phyloP scores from a whole-genome alignment of 192 early-diverging fungal genomes.

The Thamnidium elegans region DNA sequence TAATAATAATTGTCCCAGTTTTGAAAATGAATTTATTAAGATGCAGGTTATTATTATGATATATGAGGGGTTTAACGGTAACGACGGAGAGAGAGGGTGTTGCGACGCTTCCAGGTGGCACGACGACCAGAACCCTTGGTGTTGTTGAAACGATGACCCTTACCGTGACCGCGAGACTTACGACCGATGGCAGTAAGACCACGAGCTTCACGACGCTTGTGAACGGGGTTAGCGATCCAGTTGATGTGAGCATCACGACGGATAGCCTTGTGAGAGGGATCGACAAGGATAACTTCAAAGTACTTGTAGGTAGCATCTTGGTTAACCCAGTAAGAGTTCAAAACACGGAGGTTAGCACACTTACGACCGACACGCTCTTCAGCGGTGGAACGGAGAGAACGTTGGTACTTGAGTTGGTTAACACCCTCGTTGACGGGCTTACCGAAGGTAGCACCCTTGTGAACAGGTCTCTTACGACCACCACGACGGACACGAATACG shows the following conservation, averaged over 20 bases:
- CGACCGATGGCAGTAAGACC: conserved; percentile 95
- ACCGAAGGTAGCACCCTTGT: conserved; percentile 98
- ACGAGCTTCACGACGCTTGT: conserved; percentile 99
- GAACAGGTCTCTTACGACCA: conserved; percentile 94
- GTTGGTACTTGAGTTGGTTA: conserved; percentile 98
- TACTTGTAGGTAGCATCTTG: conserved; percentile 99
- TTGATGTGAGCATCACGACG: conserved; percentile 98
- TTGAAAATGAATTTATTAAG: neutral
- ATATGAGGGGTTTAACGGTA: conserved; percentile 70
- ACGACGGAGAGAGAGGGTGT: conserved; percentile 92
- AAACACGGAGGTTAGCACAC: conserved; percentile 96
- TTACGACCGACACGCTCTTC: conserved; percentile 98
- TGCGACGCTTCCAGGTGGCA: conserved; percentile 91
- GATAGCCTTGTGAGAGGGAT: conserved; percentile 97
- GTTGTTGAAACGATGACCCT: conserved; percentile 97
- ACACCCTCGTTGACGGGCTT: conserved; percentile 99
- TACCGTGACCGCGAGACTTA: conserved; percentile 90
- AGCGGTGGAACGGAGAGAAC: conserved; percentile 88
- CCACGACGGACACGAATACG: conserved; percentile 98
- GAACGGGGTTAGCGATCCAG: conserved; percentile 97
- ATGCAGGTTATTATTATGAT: neutral
- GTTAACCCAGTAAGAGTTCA: conserved; percentile 99
- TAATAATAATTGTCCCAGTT: neutral
- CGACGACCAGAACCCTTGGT: conserved; percentile 90
- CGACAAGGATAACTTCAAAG: conserved; percentile 98